Evolutionary conservation across 148 eudicot genomes (phyloP).

Genomic region (Nyssa sinensis): DNA sequence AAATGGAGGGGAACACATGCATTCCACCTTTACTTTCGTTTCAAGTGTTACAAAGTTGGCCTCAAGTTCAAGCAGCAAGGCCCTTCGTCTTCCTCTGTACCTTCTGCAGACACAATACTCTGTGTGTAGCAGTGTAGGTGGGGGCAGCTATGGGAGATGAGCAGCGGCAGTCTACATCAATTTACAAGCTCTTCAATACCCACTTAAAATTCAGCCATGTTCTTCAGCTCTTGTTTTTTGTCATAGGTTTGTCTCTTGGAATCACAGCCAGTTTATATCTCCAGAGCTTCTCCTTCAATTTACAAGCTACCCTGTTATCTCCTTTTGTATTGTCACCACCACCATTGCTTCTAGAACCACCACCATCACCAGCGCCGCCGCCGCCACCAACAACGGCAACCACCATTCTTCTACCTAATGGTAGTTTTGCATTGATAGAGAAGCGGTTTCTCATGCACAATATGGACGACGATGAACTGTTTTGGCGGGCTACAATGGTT

Average conservation of each 20-base stretch:
- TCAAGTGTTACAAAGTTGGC: background rate
- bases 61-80: background rate
- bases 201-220: background rate
- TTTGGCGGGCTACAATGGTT: slow-evolving; percentile 4
- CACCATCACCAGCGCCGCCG: background rate
- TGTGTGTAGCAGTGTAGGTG: no score
- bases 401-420: no score
- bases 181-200: background rate
- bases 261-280: background rate
- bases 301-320: background rate
- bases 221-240: background rate
- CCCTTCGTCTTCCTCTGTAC: no score
- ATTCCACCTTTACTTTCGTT: background rate
- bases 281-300: slow-evolving; percentile 5
- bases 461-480: slow-evolving; percentile 2
- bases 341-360: background rate
- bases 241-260: slow-evolving; percentile 9
- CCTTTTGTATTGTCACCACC: background rate
- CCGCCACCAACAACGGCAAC: no score
- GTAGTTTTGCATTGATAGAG: no score
- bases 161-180: background rate
- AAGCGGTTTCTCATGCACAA: background rate
- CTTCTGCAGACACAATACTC: no score
- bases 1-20: background rate
- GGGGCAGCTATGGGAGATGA: background rate